These are phyloP conservation scores for Nyctanthes arbortristis DNA, from an alignment of 257 asterid species.

Conservation along the genomic window DNA sequence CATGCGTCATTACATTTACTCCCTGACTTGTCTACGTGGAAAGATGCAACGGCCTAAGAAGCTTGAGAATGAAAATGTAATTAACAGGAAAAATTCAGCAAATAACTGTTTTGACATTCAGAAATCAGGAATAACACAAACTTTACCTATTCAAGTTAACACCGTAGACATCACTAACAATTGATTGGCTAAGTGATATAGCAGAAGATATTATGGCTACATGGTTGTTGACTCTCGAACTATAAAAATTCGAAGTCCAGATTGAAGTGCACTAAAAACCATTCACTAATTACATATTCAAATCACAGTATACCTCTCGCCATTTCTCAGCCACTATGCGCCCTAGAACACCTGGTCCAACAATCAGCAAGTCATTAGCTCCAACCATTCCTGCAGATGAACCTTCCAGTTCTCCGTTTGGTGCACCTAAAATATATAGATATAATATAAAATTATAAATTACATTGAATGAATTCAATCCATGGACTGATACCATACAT, in stretches of 20 bases:
- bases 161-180: background rate
- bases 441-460: slow-evolving; percentile 8
- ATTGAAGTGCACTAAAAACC: slow-evolving; percentile 9
- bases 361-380: slow-evolving; percentile 76
- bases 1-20: slow-evolving; percentile 9
- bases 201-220: background rate
- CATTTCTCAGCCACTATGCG: slow-evolving; percentile 90
- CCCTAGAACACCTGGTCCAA: slow-evolving; percentile 98
- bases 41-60: slow-evolving; percentile 8
- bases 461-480: background rate
- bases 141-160: slow-evolving; percentile 1
- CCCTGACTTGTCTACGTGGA: background rate
- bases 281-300: background rate
- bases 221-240: slow-evolving; percentile 9
- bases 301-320: slow-evolving; percentile 64
- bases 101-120: background rate
- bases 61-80: slow-evolving; percentile 1
- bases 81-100: background rate
- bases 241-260: background rate
- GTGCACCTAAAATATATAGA: slow-evolving; percentile 46
- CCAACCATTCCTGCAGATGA: slow-evolving; percentile 55
- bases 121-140: background rate
- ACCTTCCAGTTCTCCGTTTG: slow-evolving; percentile 49
- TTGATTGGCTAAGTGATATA: background rate
- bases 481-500: background rate